Percentiles rank a stretch among this genome's conserved stretches.
Conservation (phyloP, 176 grass and related monocot species). For the Eragrostis nindensis region DNA sequence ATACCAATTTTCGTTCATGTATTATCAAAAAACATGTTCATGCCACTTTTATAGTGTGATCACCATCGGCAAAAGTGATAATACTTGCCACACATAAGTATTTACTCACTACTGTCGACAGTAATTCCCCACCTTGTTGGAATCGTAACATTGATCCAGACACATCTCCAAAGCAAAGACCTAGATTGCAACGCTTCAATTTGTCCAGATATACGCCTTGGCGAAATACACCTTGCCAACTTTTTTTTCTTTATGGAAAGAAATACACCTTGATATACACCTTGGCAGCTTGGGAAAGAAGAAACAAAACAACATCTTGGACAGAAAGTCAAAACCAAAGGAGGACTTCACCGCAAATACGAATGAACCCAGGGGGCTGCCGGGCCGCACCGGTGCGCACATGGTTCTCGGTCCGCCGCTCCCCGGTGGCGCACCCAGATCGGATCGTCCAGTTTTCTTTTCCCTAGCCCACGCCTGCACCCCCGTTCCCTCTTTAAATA, state of each 20-base stretch:
- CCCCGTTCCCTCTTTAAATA: conserved; percentile 42
- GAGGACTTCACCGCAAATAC: neutral
- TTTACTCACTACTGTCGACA: neutral
- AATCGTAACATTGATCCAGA: neutral
- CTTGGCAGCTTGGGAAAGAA: neutral
- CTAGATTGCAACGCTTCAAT: neutral
- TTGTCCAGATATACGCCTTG: neutral
- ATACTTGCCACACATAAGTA: too few relatives aligned
- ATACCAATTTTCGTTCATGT: neutral
- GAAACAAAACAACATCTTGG: neutral
- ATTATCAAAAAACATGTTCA: too few relatives aligned
- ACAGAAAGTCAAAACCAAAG: neutral
- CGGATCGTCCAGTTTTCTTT: conserved; percentile 44
- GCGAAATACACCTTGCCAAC: neutral
- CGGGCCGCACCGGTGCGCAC: neutral
- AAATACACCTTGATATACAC: too few relatives aligned
- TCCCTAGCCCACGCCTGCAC: conserved; percentile 51
- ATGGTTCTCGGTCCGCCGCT: conserved; percentile 19
- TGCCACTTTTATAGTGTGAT: neutral
- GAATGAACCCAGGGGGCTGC: conserved; percentile 4
- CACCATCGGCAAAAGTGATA: neutral
- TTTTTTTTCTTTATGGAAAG: too few relatives aligned
- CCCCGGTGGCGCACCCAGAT: conserved; percentile 35
- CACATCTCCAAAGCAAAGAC: neutral
- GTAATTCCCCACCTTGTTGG: neutral